Evolutionary conservation across 495 filamentous ascomycete genomes (phyloP).

Genomic region (Penicillium taxi): DNA sequence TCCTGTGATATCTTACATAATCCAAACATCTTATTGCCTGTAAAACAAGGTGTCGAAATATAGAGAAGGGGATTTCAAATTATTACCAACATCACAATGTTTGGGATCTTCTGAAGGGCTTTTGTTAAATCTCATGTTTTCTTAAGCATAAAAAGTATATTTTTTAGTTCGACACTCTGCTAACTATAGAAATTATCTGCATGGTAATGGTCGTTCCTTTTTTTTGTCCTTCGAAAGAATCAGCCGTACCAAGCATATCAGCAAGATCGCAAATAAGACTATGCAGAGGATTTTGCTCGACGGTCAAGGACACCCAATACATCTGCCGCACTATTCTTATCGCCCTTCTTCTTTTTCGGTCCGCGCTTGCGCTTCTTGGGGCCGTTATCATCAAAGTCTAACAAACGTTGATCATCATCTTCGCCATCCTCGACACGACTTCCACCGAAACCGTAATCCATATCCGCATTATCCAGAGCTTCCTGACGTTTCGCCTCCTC

Average conservation of each 20-base stretch:
- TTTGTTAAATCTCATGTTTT: no score
- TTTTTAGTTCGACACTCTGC: no score
- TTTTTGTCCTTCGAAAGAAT: neutral
- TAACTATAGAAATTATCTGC: no score
- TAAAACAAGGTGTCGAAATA: no score
- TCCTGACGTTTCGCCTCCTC: conserved; percentile 47
- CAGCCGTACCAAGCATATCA: neutral
- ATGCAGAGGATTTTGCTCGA: conserved; percentile 38
- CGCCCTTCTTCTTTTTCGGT: conserved; percentile 78
- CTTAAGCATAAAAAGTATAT: no score
- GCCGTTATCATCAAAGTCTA: conserved; percentile 48
- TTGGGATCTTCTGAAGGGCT: no score
- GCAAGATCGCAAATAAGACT: no score
- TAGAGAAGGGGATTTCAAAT: no score
- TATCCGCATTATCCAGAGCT: conserved; percentile 79
- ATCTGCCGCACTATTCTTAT: conserved; percentile 72
- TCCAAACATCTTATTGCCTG: no score
- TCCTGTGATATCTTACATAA: no score
- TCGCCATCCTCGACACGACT: conserved; percentile 75
- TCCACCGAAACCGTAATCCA: conserved; percentile 90
- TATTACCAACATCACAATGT: no score
- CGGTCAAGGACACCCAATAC: conserved; percentile 73
- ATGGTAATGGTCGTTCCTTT: no score
- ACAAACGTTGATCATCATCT: conserved; percentile 57
- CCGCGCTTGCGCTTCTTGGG: conserved; percentile 69